Evolutionary conservation across 768 basidiomycete genomes (phyloP).

Genomic region (Amanita pseudoporphyria): DNA sequence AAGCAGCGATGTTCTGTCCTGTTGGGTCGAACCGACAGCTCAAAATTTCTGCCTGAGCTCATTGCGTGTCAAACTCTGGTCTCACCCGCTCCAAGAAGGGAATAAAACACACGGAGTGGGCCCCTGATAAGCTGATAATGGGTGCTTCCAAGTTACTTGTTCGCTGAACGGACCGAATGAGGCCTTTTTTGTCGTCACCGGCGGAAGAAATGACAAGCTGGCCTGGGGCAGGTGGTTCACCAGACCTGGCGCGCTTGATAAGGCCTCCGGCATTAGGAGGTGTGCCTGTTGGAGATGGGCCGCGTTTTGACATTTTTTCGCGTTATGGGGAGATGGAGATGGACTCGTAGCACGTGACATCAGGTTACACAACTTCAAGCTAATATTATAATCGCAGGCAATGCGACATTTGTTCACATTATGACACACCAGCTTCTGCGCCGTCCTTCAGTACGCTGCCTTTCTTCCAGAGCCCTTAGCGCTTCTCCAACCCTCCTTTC

Average conservation of each 20-base stretch:
- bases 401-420: background rate
- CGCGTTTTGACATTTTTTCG: slow-evolving; percentile 62
- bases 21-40: slow-evolving; percentile 92
- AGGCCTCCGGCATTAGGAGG: slow-evolving; percentile 29
- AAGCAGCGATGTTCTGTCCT: slow-evolving; percentile 90
- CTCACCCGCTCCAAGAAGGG: background rate
- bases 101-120: slow-evolving; percentile 59
- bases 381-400: too few species aligned
- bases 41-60: slow-evolving; percentile 67
- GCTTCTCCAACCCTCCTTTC: background rate
- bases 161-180: slow-evolving; percentile 77
- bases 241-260: slow-evolving; percentile 53
- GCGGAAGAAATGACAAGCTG: slow-evolving; percentile 74
- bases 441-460: background rate
- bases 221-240: slow-evolving; percentile 34
- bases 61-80: slow-evolving; percentile 3
- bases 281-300: slow-evolving; percentile 39
- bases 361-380: background rate
- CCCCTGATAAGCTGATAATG: slow-evolving; percentile 82
- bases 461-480: background rate
- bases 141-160: slow-evolving; percentile 94
- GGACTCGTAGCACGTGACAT: background rate
- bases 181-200: slow-evolving; percentile 66
- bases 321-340: background rate
- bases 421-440: background rate